phyloP scores from a whole-genome alignment of 495 filamentous ascomycete genomes.

The Xanthoparmelia taractica region DNA sequence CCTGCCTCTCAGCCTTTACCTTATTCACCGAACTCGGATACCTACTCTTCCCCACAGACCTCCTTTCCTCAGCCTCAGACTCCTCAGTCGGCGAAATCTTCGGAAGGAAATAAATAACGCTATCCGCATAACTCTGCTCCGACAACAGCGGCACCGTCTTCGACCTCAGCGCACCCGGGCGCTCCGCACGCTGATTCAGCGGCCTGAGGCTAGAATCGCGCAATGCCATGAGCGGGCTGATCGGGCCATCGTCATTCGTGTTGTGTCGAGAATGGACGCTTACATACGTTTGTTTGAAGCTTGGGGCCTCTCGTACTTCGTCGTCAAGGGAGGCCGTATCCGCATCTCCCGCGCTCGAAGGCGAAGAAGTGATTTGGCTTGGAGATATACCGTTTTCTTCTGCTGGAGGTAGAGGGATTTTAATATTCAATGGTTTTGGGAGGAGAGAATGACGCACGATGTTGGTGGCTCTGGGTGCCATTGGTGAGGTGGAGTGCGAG shows the following conservation, averaged over 20 bases:
- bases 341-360: not conserved
- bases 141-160: not conserved
- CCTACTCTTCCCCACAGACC: not conserved
- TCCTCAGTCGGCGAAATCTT: not conserved
- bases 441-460: not conserved
- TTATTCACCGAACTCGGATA: no score
- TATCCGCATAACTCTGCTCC: not conserved
- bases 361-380: not conserved
- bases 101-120: not conserved
- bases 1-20: not conserved
- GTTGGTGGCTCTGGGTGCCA: not conserved
- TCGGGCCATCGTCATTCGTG: not conserved
- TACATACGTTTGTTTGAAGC: conserved; percentile 1
- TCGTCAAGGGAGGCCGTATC: not conserved
- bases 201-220: not conserved
- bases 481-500: not conserved
- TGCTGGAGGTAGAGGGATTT: not conserved
- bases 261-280: not conserved
- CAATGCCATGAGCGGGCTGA: not conserved
- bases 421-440: not conserved
- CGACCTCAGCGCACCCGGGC: not conserved
- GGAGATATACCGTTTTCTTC: not conserved
- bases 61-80: not conserved
- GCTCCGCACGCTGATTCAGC: not conserved
- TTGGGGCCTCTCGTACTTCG: not conserved